phyloP scores from a whole-genome alignment of 177 flowering plant genomes.

The Vitis hybrid region DNA sequence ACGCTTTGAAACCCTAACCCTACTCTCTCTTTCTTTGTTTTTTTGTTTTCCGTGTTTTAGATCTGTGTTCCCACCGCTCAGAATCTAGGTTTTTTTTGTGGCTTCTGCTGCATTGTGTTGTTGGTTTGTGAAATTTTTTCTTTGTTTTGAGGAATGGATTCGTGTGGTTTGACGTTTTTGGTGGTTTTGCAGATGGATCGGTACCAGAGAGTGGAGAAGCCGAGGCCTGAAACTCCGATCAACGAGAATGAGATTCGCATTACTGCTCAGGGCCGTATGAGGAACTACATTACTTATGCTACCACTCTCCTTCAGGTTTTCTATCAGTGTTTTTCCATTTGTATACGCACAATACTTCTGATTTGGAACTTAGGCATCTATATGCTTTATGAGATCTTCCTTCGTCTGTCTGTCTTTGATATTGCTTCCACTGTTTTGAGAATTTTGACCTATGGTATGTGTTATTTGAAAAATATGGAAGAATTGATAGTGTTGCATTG shows the following conservation, averaged over 20 bases:
- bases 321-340: background rate
- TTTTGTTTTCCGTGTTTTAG: background rate
- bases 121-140: background rate
- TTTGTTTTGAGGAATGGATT: background rate
- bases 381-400: too few relatives aligned
- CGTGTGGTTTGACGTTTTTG: background rate
- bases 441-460: too few relatives aligned
- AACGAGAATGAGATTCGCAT: slow-evolving; percentile 66
- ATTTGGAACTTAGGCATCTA: too few relatives aligned
- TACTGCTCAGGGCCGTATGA: slow-evolving; percentile 60
- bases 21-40: background rate
- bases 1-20: slow-evolving; percentile 13
- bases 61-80: background rate
- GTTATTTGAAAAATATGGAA: too few relatives aligned
- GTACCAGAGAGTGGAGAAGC: slow-evolving; percentile 67
- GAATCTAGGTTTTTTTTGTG: background rate
- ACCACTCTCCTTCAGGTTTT: slow-evolving; percentile 58
- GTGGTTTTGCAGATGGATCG: slow-evolving; percentile 45
- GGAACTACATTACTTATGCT: slow-evolving; percentile 68
- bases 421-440: too few relatives aligned
- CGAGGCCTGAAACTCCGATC: slow-evolving; percentile 51
- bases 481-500: too few relatives aligned
- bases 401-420: too few relatives aligned
- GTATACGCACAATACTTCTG: too few relatives aligned
- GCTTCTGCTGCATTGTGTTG: background rate